Evolutionary conservation across 2,329 filamentous ascomycete species (phyloP).

Genomic region (Ceratocystis albifundus): DNA sequence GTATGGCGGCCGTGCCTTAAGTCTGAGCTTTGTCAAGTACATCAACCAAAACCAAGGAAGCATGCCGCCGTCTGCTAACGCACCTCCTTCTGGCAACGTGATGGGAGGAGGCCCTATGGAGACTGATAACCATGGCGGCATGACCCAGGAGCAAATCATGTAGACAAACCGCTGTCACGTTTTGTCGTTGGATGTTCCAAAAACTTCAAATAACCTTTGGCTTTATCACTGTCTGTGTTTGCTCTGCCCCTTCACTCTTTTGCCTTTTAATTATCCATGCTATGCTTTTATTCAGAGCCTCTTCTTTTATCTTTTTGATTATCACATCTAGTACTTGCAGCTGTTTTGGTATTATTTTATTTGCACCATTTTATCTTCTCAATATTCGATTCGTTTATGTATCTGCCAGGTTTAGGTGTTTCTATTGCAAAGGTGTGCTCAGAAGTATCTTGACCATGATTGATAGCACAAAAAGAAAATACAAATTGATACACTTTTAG

Average conservation of each 20-base stretch:
- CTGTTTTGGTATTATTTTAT: neutral
- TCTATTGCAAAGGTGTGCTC: too few relatives aligned
- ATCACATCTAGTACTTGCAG: conserved; percentile 1
- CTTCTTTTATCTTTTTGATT: neutral
- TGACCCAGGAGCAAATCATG: conserved; percentile 96
- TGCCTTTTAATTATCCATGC: conserved; percentile 10
- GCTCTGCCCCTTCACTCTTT: conserved; percentile 16
- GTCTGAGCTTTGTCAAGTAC: conserved; percentile 90
- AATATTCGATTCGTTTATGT: conserved; percentile 1
- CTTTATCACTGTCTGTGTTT: neutral
- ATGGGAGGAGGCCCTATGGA: conserved; percentile 61
- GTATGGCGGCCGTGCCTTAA: conserved; percentile 88
- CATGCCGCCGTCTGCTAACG: conserved; percentile 2
- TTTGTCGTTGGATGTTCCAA: neutral
- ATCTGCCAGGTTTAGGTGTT: neutral
- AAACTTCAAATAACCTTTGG: neutral
- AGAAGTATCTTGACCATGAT: too few relatives aligned
- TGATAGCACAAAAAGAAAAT: too few relatives aligned
- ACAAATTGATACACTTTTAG: too few relatives aligned
- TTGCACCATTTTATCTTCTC: neutral
- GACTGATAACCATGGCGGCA: conserved; percentile 57
- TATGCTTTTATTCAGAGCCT: conserved; percentile 5
- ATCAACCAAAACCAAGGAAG: conserved; percentile 42
- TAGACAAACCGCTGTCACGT: conserved; percentile 32
- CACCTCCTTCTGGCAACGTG: conserved; percentile 9